Conservation (phyloP, 345 rosid genomes). For the Alliaria petiolata region DNA sequence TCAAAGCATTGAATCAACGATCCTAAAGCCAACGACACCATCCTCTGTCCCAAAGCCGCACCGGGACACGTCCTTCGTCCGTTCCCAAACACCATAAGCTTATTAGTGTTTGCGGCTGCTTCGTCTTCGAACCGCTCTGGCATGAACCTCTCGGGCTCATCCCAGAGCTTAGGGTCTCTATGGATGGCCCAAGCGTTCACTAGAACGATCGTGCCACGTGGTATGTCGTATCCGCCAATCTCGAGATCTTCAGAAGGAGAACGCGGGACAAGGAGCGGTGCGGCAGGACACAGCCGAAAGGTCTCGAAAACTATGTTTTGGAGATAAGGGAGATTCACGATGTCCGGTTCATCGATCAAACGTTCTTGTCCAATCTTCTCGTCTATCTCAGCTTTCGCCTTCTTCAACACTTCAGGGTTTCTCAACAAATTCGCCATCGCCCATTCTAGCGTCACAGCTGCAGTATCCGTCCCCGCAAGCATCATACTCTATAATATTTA, state of each 20-base stretch:
- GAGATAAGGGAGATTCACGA: slow-evolving; percentile 35
- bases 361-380: slow-evolving; percentile 33
- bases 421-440: slow-evolving; percentile 44
- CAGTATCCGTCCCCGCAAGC: slow-evolving; percentile 48
- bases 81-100: slow-evolving; percentile 39
- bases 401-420: slow-evolving; percentile 30
- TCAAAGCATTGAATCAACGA: slow-evolving; percentile 48
- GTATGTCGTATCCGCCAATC: slow-evolving; percentile 41
- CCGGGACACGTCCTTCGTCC: slow-evolving; percentile 53
- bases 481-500: slow-evolving; percentile 28
- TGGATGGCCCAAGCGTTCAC: slow-evolving; percentile 61
- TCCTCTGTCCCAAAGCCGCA: slow-evolving; percentile 33
- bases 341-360: slow-evolving; percentile 36
- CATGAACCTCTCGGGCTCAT: slow-evolving; percentile 39
- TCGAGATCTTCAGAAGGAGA: slow-evolving; percentile 20
- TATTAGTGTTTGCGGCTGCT: slow-evolving; percentile 9
- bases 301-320: slow-evolving; percentile 38
- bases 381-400: slow-evolving; percentile 39
- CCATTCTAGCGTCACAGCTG: slow-evolving; percentile 55
- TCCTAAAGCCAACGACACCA: slow-evolving; percentile 35
- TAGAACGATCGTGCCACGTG: slow-evolving; percentile 42
- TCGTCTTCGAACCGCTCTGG: slow-evolving; percentile 53
- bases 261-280: slow-evolving; percentile 31
- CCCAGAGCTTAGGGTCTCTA: slow-evolving; percentile 47
- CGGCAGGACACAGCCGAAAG: slow-evolving; percentile 28